Base-by-base conservation (phyloP, 2,329 filamentous ascomycete species). In the Metarhizium brunneum region DNA sequence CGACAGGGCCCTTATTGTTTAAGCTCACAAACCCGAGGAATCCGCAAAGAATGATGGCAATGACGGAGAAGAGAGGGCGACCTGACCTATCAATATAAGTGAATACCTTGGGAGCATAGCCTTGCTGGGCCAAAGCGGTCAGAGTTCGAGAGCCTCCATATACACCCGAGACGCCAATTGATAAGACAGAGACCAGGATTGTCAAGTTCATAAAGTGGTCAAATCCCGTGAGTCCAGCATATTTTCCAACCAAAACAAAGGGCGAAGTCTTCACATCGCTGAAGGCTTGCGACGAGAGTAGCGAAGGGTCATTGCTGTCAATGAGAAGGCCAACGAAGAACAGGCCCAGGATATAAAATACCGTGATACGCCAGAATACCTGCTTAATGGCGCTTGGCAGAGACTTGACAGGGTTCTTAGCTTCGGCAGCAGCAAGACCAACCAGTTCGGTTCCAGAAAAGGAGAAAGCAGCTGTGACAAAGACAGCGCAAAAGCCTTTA, bases 381-480 rank as follows among this genome's bases (percentile, higher is more conserved):
- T 95, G 90, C 73, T 94, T 95, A 64, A 92, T 85, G 5, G 91
- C 91, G 2, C 83, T 85, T 0, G 91, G 91, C 1, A 96, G 78
- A 0, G 86, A 82, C 65, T 88, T 85, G 56, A 82, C 78, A 0
- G 87, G 87, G 64, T 89, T 88, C 10, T 73, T 71, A 0, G 86
- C 82, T 69, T 91, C 87, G 13, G 57, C 57, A 5, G 57, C 57
- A 4, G 57, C 57, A 16, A 58, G 57, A 32, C 57, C 55, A 10
- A 90, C 86, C 2, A 88, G 74, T 65, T 90, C 87, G 0, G 86
- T 89, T 14, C 86, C 87, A 16, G 83, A 81, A 65, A 89, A 90
- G 25, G 86, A 75, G 64, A 90, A 90, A 4, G 86, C 86, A 3
- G 87, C 86, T 1, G 83, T 88, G 52, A 90, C 85, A 60, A 88